Conservation (phyloP, 257 asterid species). For the Solanum dulcamara region DNA sequence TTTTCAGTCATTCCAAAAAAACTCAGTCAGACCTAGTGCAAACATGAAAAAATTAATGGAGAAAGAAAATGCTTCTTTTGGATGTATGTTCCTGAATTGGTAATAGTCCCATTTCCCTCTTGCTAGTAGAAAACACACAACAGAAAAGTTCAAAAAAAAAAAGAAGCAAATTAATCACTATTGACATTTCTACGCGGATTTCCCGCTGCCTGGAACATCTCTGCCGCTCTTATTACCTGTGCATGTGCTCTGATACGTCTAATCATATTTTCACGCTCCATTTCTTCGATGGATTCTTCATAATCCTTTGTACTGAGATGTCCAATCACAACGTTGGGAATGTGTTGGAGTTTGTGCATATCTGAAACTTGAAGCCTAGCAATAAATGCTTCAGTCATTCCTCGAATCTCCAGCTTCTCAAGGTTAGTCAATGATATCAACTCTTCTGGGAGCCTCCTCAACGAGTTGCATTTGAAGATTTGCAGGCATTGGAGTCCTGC, state of each 20-base stretch:
- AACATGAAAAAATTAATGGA: neutral
- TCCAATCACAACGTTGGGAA: neutral
- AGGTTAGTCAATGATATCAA: neutral
- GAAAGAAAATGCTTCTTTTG: neutral
- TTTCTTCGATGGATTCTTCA: neutral
- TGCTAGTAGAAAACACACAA: neutral
- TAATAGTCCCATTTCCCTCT: neutral
- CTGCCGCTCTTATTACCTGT: neutral
- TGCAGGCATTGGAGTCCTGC: neutral
- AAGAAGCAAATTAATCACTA: neutral
- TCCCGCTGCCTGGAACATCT: neutral
- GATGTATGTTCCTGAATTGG: neutral
- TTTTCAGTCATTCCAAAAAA: neutral
- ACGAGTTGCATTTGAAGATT: neutral
- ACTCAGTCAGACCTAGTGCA: neutral
- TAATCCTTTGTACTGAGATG: neutral
- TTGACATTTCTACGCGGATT: neutral
- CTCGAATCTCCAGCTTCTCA: neutral
- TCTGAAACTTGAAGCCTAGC: neutral
- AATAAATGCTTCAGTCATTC: neutral
- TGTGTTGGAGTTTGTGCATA: neutral
- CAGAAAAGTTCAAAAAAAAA: neutral
- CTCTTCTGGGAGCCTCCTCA: neutral
- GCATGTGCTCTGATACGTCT: neutral
- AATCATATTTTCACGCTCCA: neutral